Percentiles rank a stretch among this genome's conserved stretches.
Conservation (phyloP, 352 stramenopile genomes). For the Aphanomyces cochlioides region DNA sequence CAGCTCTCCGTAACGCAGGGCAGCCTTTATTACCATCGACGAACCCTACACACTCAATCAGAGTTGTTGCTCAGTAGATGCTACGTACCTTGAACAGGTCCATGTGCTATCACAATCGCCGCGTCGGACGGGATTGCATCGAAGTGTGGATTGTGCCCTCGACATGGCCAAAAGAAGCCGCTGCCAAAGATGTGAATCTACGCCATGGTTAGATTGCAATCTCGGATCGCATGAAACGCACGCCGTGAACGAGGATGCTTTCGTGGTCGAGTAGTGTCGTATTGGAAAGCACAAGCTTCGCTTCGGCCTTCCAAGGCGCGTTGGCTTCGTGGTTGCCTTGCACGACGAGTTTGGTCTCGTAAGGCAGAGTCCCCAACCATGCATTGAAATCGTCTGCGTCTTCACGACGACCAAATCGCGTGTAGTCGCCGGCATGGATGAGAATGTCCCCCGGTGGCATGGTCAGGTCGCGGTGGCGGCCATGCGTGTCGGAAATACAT, state of each 20-base stretch:
- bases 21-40: background rate
- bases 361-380: slow-evolving; percentile 65
- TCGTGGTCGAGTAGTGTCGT: slow-evolving; percentile 72
- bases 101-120: background rate
- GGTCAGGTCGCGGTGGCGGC: slow-evolving; percentile 30
- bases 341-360: slow-evolving; percentile 71
- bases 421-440: slow-evolving; percentile 90
- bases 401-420: slow-evolving; percentile 55
- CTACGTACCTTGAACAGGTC: background rate
- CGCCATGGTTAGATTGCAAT: background rate
- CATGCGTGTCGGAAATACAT: slow-evolving; percentile 58
- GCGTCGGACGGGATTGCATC: background rate
- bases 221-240: slow-evolving; percentile 47
- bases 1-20: background rate
- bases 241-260: slow-evolving; percentile 57
- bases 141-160: background rate
- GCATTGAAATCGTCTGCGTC: slow-evolving; percentile 74
- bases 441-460: slow-evolving; percentile 75
- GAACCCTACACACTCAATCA: background rate
- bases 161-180: background rate
- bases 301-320: slow-evolving; percentile 31
- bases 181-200: slow-evolving; percentile 3
- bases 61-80: background rate
- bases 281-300: slow-evolving; percentile 48
- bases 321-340: slow-evolving; percentile 76